These are phyloP conservation scores for Fermentozyma sake DNA, from an alignment of 1,139 yeast genomes.

Conservation along the genomic window DNA sequence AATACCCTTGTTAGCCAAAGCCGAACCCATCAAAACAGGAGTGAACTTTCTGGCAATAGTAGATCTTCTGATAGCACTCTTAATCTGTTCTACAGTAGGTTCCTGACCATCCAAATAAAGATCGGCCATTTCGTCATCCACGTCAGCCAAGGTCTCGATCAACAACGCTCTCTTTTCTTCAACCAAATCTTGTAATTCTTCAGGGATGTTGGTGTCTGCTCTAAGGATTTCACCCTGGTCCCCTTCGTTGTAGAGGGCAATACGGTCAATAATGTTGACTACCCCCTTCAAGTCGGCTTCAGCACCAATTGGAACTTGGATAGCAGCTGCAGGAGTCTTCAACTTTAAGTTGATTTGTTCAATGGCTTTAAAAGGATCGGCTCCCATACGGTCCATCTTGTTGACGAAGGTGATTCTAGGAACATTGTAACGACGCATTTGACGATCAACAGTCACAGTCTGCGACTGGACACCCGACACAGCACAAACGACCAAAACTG, in stretches of 20 bases:
- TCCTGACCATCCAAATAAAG: slow-evolving; percentile 84
- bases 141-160: slow-evolving; percentile 94
- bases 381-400: slow-evolving; percentile 99
- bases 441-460: slow-evolving; percentile 97
- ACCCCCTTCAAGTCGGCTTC: slow-evolving; percentile 83
- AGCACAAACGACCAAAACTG: slow-evolving; percentile 96
- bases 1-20: slow-evolving; percentile 90
- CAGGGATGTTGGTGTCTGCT: slow-evolving; percentile 64
- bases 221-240: slow-evolving; percentile 77
- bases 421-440: slow-evolving; percentile 96
- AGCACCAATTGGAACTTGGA: slow-evolving; percentile 95
- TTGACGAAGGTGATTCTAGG: slow-evolving; percentile 95
- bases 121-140: slow-evolving; percentile 96
- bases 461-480: slow-evolving; percentile 98
- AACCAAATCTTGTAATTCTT: slow-evolving; percentile 24
- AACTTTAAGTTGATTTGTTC: slow-evolving; percentile 85
- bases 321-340: slow-evolving; percentile 93
- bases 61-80: slow-evolving; percentile 86
- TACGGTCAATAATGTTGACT: slow-evolving; percentile 85
- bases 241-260: slow-evolving; percentile 87
- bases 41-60: slow-evolving; percentile 96
- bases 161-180: slow-evolving; percentile 55
- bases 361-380: slow-evolving; percentile 92
- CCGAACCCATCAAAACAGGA: slow-evolving; percentile 99
- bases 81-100: slow-evolving; percentile 79